These are phyloP conservation scores for Mortierella sp. DNA, from an alignment of 371 early-diverging fungal genomes.

Conservation along the genomic window DNA sequence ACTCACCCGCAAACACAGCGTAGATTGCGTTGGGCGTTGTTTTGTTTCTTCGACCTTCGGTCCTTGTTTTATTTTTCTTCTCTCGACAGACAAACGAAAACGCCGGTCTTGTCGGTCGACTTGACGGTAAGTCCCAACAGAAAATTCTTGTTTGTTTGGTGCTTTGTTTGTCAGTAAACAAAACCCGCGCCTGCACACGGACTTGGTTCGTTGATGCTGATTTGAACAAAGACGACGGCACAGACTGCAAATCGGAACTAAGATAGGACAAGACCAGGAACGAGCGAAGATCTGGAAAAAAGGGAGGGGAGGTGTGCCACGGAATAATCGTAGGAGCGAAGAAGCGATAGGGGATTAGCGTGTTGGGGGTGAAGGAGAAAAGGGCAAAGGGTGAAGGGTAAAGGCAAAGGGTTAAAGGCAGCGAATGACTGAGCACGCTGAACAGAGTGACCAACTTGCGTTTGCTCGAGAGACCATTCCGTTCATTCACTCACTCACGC, in stretches of 20 bases:
- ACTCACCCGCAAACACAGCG: not conserved
- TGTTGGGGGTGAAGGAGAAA: not conserved
- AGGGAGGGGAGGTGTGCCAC: not conserved
- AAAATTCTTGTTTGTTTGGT: not conserved
- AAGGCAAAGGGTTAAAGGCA: not conserved
- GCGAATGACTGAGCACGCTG: slow-evolving; percentile 1
- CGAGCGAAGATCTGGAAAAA: slow-evolving; percentile 1
- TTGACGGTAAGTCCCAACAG: no score
- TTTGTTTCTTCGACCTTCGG: not conserved
- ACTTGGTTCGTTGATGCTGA: not conserved
- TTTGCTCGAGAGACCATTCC: not conserved
- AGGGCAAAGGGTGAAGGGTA: not conserved
- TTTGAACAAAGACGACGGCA: not conserved
- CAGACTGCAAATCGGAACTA: slow-evolving; percentile 2
- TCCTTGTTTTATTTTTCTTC: not conserved
- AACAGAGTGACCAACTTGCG: not conserved
- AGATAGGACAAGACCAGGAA: not conserved
- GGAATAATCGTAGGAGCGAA: slow-evolving; percentile 11
- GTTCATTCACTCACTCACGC: not conserved
- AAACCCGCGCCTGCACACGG: not conserved
- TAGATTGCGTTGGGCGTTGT: not conserved
- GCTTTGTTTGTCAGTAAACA: not conserved
- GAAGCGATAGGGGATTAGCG: not conserved
- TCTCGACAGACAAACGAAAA: not conserved
- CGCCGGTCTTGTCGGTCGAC: no score